These are phyloP conservation scores for Aspergillus puulaauensis DNA, from an alignment of 2,329 filamentous ascomycete species.

Conservation along the genomic window DNA sequence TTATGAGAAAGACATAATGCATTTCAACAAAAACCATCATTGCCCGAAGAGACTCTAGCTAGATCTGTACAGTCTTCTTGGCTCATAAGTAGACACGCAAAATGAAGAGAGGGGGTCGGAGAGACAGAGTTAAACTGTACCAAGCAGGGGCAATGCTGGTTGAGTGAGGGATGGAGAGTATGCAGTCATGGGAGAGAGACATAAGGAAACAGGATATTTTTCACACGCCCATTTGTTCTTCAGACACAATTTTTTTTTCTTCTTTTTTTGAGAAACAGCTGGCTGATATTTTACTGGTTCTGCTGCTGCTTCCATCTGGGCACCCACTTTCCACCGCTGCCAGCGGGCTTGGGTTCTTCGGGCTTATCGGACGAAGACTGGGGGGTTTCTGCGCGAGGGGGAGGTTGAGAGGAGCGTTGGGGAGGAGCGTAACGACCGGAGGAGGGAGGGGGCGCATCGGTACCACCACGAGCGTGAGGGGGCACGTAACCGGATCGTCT, in stretches of 20 bases:
- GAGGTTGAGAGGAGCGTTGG: constrained; percentile 22
- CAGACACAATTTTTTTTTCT: not conserved
- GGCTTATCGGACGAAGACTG: constrained; percentile 24
- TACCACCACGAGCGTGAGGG: constrained; percentile 39
- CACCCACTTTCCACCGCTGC: constrained; percentile 33
- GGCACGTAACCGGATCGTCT: constrained; percentile 40
- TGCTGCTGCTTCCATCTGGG: constrained; percentile 40
- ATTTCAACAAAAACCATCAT: constrained; percentile 13
- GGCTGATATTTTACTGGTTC: constrained; percentile 25
- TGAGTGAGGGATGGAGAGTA: not conserved
- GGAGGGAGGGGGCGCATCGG: constrained; percentile 28
- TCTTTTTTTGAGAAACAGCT: constrained; percentile 9
- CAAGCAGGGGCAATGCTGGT: not conserved
- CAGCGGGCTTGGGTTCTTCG: constrained; percentile 26
- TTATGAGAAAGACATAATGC: constrained; percentile 13
- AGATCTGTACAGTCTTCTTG: constrained; percentile 6
- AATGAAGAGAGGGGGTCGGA: not conserved
- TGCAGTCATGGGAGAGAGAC: not conserved
- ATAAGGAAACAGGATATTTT: constrained; percentile 16
- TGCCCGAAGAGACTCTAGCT: constrained; percentile 10
- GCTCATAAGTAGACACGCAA: constrained; percentile 3
- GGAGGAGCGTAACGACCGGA: constrained; percentile 34
- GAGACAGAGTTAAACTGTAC: not conserved
- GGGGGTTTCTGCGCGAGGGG: constrained; percentile 21
- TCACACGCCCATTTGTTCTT: constrained; percentile 12